Percentiles rank a stretch among this genome's conserved stretches.
phyloP scores from a whole-genome alignment of 148 eudicot species.

The Silene uniflora region DNA sequence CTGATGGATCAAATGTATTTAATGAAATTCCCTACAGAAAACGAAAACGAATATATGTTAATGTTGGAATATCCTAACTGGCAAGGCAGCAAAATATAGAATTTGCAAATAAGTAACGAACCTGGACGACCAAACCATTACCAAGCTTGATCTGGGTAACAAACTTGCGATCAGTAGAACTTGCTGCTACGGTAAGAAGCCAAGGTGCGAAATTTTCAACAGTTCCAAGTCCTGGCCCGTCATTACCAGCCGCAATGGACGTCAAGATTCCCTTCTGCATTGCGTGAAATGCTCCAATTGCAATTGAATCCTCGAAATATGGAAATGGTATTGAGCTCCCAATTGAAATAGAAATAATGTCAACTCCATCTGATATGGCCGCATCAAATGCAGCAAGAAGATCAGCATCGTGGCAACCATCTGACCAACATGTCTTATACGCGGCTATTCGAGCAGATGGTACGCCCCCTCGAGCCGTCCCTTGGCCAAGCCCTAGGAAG shows the following conservation, averaged over 20 bases:
- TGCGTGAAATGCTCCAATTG: slow-evolving; percentile 56
- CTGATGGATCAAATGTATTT: slow-evolving; percentile 36
- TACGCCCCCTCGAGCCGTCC: slow-evolving; percentile 50
- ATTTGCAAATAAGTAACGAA: not conserved
- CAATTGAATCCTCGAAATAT: slow-evolving; percentile 38
- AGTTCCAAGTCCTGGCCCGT: slow-evolving; percentile 33
- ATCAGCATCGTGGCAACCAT: slow-evolving; percentile 36
- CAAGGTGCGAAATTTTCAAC: slow-evolving; percentile 41
- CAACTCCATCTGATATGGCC: slow-evolving; percentile 58
- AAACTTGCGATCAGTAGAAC: slow-evolving; percentile 39
- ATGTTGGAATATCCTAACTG: no score
- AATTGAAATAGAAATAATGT: slow-evolving; percentile 41
- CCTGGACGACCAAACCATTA: slow-evolving; percentile 33
- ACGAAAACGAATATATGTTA: not conserved
- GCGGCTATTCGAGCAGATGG: slow-evolving; percentile 44
- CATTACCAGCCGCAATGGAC: slow-evolving; percentile 46
- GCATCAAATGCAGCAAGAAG: slow-evolving; percentile 53
- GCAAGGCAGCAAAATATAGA: no score
- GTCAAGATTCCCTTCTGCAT: slow-evolving; percentile 47
- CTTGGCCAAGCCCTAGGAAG: slow-evolving; percentile 35
- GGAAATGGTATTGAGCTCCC: slow-evolving; percentile 14
- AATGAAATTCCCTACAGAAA: slow-evolving; percentile 24
- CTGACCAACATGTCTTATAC: slow-evolving; percentile 47
- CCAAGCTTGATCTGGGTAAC: slow-evolving; percentile 34
- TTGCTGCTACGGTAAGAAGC: slow-evolving; percentile 47